Evolutionary conservation across 2,329 filamentous ascomycete genomes (phyloP), one percentile per base, ranked within the genome.

Genomic region (Pyrenophora teres): DNA sequence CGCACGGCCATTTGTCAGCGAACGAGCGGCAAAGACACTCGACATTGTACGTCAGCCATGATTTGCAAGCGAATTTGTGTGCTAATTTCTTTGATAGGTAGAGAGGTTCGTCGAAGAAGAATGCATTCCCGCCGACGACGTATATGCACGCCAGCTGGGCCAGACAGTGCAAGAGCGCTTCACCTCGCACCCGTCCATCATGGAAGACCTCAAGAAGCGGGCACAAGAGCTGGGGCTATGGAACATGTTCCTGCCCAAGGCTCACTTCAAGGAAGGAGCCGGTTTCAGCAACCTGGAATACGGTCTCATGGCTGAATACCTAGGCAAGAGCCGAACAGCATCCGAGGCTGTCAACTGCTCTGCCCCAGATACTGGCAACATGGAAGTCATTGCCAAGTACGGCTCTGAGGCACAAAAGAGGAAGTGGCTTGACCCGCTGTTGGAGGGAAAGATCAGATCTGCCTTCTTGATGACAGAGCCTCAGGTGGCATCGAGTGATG

Each of bases 201-300:
- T 99, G 56, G 94, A 99, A 63, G 87, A 94, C 48, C 83, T 99
- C 65, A 97, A 97, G 83, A 80, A 77, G 60, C 89, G 92, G 74
- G 94, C 93, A 38, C 84, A 82, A 69, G 82, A 88, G 64, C 83
- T 96, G 21, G 94, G 93, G 1, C 81, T 99, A 39, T 99, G 94
- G 94, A 99, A 99, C 78, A 89, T 99, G 87, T 99, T 99, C 81
- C 77, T 99, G 63, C 90, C 94, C 60, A 93, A 89, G 79, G 92
- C 87, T 66, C 92, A 97, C 78, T 97, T 97, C 82, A 90, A 88
- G 74, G 90, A 97, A 78, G 95, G 92, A 1, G 92, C 93, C 19
- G 94, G 94, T 30, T 97, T 91, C 79, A 90, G 87, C 54, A 99
- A 97, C 76, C 81, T 99, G 57, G 94, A 99, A 77, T 99, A 99